These are phyloP conservation scores for Diaporthe amygdali DNA, from an alignment of 2,329 filamentous ascomycete genomes.

Conservation along the genomic window DNA sequence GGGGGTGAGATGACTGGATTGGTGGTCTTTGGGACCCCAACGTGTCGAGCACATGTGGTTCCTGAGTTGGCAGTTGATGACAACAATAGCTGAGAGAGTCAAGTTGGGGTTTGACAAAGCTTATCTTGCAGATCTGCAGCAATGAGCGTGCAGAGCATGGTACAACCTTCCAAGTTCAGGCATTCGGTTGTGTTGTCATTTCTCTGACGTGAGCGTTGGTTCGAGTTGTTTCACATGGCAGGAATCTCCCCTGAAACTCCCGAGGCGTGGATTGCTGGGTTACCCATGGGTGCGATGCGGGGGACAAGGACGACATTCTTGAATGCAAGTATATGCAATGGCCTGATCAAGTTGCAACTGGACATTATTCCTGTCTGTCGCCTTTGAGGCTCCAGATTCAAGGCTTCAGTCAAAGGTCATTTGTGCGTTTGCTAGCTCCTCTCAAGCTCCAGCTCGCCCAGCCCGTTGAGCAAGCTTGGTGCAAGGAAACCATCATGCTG, in stretches of 20 bases:
- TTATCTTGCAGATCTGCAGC: neutral
- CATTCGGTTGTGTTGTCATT: neutral
- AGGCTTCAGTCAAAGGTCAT: neutral
- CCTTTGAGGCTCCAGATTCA: neutral
- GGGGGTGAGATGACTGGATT: neutral
- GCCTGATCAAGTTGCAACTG: neutral
- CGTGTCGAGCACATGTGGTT: neutral
- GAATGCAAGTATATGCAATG: neutral
- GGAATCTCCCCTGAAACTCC: neutral
- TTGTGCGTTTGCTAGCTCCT: neutral
- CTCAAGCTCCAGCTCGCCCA: neutral
- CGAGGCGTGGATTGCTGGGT: neutral
- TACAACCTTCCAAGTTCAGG: neutral
- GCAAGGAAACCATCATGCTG: neutral
- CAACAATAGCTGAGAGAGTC: too few relatives aligned
- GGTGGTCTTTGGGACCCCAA: neutral
- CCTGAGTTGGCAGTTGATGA: too few relatives aligned
- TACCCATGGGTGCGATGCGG: neutral
- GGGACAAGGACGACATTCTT: neutral
- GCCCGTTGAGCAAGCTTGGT: neutral
- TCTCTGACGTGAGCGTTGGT: neutral
- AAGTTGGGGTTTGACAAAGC: neutral
- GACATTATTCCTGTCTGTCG: neutral
- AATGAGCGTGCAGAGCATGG: neutral
- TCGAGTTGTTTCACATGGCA: neutral